These are phyloP conservation scores for Boletellus emodensis DNA, from an alignment of 768 basidiomycete species.

Conservation along the genomic window DNA sequence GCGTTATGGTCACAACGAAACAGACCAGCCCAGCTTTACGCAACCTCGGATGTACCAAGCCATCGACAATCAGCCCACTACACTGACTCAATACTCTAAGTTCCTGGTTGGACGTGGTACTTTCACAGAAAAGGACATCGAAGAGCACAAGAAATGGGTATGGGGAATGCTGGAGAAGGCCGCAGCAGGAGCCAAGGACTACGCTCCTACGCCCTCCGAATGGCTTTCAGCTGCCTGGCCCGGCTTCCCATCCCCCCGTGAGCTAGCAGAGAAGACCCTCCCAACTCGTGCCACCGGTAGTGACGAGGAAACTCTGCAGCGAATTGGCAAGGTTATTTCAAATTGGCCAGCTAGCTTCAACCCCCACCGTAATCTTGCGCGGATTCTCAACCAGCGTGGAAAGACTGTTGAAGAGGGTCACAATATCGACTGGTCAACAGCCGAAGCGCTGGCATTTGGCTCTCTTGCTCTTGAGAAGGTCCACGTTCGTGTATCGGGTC, in stretches of 20 bases:
- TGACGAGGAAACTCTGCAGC: constrained; percentile 69
- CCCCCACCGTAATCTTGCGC: constrained; percentile 88
- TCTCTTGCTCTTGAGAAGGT: constrained; percentile 88
- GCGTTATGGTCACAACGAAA: constrained; percentile 99
- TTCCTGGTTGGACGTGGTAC: constrained; percentile 86
- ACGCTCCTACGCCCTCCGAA: constrained; percentile 90
- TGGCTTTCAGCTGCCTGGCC: constrained; percentile 99
- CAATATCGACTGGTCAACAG: constrained; percentile 97
- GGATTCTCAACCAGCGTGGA: constrained; percentile 84
- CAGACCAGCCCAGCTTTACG: constrained; percentile 97
- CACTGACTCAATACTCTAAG: constrained; percentile 88
- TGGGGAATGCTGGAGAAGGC: constrained; percentile 99
- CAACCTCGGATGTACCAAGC: constrained; percentile 99
- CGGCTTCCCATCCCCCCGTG: constrained; percentile 95
- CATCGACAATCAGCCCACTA: constrained; percentile 89
- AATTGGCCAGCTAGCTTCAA: constrained; percentile 80
- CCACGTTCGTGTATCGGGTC: constrained; percentile 93
- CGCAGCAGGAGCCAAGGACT: constrained; percentile 90
- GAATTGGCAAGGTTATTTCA: constrained; percentile 84
- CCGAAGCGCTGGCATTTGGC: constrained; percentile 96
- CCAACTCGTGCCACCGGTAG: constrained; percentile 88
- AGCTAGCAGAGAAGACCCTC: constrained; percentile 87
- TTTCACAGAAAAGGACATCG: constrained; percentile 94
- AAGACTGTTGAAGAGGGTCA: constrained; percentile 88
- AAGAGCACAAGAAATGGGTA: constrained; percentile 99